Evolutionary conservation across 2,329 filamentous ascomycete species (phyloP).

Genomic region (Claviceps citrina): DNA sequence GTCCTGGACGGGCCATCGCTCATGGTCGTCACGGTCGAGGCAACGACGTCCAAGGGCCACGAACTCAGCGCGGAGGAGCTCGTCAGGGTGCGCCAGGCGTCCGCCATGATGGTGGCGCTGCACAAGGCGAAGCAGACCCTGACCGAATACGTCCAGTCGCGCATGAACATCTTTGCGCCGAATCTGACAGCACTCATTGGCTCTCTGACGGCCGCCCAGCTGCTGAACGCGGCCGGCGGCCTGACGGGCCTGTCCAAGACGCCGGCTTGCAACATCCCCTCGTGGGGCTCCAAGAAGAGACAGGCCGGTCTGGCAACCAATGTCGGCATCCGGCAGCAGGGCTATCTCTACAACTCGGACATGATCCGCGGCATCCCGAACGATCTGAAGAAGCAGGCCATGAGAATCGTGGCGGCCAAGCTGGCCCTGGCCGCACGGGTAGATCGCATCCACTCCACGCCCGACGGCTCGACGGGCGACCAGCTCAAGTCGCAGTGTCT

Average conservation of each 20-base stretch:
- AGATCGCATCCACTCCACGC: slow-evolving; percentile 67
- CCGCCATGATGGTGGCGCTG: slow-evolving; percentile 74
- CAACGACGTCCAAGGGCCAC: slow-evolving; percentile 72
- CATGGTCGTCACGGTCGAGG: slow-evolving; percentile 93
- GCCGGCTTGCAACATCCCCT: slow-evolving; percentile 81
- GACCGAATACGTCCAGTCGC: slow-evolving; percentile 88
- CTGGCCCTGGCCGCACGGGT: slow-evolving; percentile 85
- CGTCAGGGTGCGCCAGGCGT: slow-evolving; percentile 57
- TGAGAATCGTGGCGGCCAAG: slow-evolving; percentile 89
- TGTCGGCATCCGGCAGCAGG: slow-evolving; percentile 76
- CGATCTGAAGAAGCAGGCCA: slow-evolving; percentile 81
- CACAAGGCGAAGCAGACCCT: slow-evolving; percentile 76
- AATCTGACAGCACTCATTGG: slow-evolving; percentile 85
- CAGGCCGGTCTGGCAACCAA: slow-evolving; percentile 82
- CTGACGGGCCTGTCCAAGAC: slow-evolving; percentile 80
- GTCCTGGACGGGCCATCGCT: slow-evolving; percentile 78
- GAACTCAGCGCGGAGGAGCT: slow-evolving; percentile 65
- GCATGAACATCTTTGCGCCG: slow-evolving; percentile 91
- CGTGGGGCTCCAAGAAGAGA: slow-evolving; percentile 79
- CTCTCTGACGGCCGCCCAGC: slow-evolving; percentile 81
- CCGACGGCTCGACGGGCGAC: slow-evolving; percentile 70
- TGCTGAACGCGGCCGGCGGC: slow-evolving; percentile 89
- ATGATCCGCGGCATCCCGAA: slow-evolving; percentile 73
- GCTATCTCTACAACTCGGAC: slow-evolving; percentile 82
- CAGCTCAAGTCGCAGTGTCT: slow-evolving; percentile 70